Evolutionary conservation across 371 early-diverging fungal species (phyloP), one percentile per base, ranked within the genome.

Genomic region (Coelomomyces lativittatus): DNA sequence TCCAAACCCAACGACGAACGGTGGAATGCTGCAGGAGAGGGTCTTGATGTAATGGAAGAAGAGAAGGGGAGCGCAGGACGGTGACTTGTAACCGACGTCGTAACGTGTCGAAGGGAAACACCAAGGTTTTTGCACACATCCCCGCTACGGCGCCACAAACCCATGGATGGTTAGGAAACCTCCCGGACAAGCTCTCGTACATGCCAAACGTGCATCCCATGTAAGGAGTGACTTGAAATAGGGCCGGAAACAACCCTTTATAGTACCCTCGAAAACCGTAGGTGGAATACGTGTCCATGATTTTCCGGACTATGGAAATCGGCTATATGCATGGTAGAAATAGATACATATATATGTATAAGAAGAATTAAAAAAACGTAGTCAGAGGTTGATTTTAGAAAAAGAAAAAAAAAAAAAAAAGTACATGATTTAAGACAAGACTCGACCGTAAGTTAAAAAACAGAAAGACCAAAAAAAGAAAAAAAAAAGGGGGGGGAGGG

Each of bases 51-150:
- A 61, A 56, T 70, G 74, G 38, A 62, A 59, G 33, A 53, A 50
- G 39, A 67, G 52, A 23, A 55, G 51, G 14, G 83, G 80, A 4
- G 84, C 83, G 60, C 89, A 87, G n/a, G n/a, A n/a, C n/a, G 12
- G 86, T 70, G 36, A 64, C 64, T 54, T 82, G 82, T 28, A 85
- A 44, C 28, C 85, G 63, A 51, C 82, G 82, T 32, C 85, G 61
- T 7, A 90, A 77, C 26, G 86, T 71, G 59, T 95, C 95, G 49
- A 93, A 67, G 1, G 93, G 93, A 69, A 87, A 89, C 15, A 91
- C 82, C 3, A 64, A 77, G 0, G 81, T 71, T 58, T 95, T 95
- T 30, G 81, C 75, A 25, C 86, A 50, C 7, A 83, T 60, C 2
- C 92, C 91, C 0, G 91, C 81, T 11, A 82, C 38, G 1, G 77